phyloP scores from a whole-genome alignment of 2,329 filamentous ascomycete genomes.

The Aspergillus transmontanensis region DNA sequence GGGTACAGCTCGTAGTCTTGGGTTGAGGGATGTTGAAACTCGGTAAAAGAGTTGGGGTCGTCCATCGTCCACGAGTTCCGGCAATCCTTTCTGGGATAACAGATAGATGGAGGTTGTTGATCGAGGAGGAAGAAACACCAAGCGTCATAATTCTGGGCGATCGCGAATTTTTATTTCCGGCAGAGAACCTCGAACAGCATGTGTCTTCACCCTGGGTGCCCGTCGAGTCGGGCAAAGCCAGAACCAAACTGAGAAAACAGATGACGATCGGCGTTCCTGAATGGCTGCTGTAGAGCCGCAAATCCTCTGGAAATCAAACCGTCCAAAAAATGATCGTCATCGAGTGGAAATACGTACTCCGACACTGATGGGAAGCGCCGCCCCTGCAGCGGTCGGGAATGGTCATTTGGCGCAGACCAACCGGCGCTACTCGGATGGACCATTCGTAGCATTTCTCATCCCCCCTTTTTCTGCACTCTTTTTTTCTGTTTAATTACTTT shows the following conservation, averaged over 20 bases:
- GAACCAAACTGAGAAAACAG: background rate
- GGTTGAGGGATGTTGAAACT: background rate
- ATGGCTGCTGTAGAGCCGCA: background rate
- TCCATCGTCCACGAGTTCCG: conserved; percentile 11
- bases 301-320: background rate
- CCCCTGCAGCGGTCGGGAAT: conserved; percentile 1
- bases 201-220: background rate
- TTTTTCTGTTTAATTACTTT: background rate
- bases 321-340: background rate
- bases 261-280: background rate
- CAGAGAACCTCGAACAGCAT: background rate
- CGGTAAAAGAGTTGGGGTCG: background rate
- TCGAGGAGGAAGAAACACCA: background rate
- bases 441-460: background rate
- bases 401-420: background rate
- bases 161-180: conserved; percentile 1
- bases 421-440: background rate
- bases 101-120: background rate
- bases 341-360: background rate
- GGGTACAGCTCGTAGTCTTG: conserved; percentile 3
- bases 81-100: background rate
- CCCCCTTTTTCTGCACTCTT: background rate
- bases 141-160: background rate
- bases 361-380: background rate
- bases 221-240: background rate